phyloP scores from a whole-genome alignment of 73 alveolate genomes.

The Durusdinium trenchii region DNA sequence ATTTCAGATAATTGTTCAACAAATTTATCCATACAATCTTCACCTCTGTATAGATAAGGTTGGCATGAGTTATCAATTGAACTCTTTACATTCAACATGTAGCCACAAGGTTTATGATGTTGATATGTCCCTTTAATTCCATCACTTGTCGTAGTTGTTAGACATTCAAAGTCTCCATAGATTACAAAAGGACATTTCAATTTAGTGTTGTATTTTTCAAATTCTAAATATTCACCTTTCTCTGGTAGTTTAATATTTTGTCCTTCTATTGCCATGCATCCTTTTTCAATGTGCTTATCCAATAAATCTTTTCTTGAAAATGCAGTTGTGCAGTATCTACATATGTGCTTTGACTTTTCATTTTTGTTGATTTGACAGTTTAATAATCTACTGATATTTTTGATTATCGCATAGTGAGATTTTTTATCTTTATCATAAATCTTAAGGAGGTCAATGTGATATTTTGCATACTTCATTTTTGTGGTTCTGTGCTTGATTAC shows the following conservation, averaged over 20 bases:
- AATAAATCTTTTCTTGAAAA: not conserved
- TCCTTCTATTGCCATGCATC: not conserved
- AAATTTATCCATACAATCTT: not conserved
- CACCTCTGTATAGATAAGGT: slow-evolving; percentile 23
- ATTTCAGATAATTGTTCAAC: not conserved
- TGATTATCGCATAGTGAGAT: not conserved
- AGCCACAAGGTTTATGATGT: no score
- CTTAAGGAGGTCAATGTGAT: not conserved
- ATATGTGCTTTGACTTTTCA: not conserved
- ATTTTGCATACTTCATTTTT: not conserved
- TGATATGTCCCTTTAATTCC: not conserved
- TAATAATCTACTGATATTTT: not conserved
- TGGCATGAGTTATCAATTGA: not conserved
- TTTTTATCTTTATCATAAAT: not conserved
- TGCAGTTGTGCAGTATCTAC: not conserved
- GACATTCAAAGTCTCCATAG: not conserved
- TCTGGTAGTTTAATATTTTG: not conserved
- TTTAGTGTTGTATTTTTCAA: not conserved
- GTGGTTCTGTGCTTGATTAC: not conserved
- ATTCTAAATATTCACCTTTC: not conserved
- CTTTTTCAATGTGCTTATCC: not conserved
- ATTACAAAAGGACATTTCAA: not conserved
- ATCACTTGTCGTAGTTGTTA: not conserved
- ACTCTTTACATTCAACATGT: not conserved
- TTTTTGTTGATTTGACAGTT: not conserved